A percentile compares a stretch with the other conserved stretches of the same genome.
Conservation (phyloP, 805 yeast genomes). For the Barnettozyma vustinii region DNA sequence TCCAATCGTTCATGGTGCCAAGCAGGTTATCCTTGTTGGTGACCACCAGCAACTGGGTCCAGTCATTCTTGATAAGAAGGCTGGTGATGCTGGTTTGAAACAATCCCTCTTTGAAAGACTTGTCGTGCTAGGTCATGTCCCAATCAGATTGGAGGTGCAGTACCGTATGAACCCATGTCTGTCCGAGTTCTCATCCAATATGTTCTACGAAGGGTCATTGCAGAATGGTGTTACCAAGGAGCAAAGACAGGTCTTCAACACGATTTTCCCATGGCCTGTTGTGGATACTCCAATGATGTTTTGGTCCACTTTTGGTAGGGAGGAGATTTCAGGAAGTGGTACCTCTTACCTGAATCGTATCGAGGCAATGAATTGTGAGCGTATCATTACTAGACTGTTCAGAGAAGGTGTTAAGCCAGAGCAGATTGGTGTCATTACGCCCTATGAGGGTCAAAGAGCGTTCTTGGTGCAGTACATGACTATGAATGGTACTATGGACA, state of each 20-base stretch:
- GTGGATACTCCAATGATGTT: constrained; percentile 88
- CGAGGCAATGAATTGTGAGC: constrained; percentile 87
- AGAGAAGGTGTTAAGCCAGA: constrained; percentile 71
- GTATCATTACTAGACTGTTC: constrained; percentile 65
- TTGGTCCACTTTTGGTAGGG: constrained; percentile 86
- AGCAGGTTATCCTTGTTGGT: constrained; percentile 86
- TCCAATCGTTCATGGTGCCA: constrained; percentile 85
- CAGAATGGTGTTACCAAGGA: constrained; percentile 87
- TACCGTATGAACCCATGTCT: constrained; percentile 92
- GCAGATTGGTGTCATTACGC: constrained; percentile 90
- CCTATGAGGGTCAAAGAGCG: constrained; percentile 91
- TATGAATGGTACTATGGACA: constrained; percentile 61
- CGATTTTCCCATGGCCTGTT: constrained; percentile 90
- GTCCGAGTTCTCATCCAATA: constrained; percentile 82
- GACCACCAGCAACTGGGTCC: constrained; percentile 97
- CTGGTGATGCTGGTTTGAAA: constrained; percentile 80
- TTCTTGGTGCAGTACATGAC: constrained; percentile 75
- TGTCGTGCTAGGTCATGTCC: constrained; percentile 74
- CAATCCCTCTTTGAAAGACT: constrained; percentile 87
- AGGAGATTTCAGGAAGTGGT: constrained; percentile 80
- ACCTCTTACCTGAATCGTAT: constrained; percentile 77
- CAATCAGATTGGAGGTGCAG: constrained; percentile 84
- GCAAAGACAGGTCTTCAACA: constrained; percentile 50
- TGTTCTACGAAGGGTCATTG: constrained; percentile 88
- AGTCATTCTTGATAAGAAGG: constrained; percentile 71